A percentile compares a stretch with the other conserved stretches of the same genome.
phyloP scores from a whole-genome alignment of 1,284 basidiomycete species.

The Bjerkandera adusta region DNA sequence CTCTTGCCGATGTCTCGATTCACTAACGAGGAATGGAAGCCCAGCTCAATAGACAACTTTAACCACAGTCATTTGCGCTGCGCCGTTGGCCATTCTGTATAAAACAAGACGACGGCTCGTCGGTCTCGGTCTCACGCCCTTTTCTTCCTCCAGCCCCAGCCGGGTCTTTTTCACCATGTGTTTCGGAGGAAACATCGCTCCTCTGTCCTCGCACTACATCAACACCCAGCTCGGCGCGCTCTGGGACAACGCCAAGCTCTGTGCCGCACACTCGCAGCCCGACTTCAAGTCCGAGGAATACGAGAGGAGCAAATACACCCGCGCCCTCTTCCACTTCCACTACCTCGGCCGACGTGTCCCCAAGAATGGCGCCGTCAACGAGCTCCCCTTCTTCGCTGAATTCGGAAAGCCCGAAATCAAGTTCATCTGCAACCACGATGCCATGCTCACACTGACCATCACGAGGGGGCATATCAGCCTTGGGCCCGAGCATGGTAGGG shows the following conservation, averaged over 20 bases:
- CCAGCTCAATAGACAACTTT: too few relatives aligned
- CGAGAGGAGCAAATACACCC: conserved; percentile 14
- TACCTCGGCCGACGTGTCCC: conserved; percentile 12
- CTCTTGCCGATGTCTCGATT: too few relatives aligned
- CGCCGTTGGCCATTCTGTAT: too few relatives aligned
- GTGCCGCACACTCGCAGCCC: conserved; percentile 7
- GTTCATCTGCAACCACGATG: conserved; percentile 32
- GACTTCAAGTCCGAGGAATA: neutral
- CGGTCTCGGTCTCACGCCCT: too few relatives aligned
- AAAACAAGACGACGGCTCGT: too few relatives aligned
- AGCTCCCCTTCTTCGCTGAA: conserved; percentile 22
- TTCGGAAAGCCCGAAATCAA: conserved; percentile 25
- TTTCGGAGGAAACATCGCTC: conserved; percentile 29
- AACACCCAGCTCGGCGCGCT: conserved; percentile 30
- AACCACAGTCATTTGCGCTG: too few relatives aligned
- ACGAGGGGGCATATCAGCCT: conserved; percentile 24
- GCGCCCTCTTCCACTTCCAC: conserved; percentile 22
- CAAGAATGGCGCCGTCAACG: conserved; percentile 13
- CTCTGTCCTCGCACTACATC: conserved; percentile 28
- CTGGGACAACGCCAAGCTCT: conserved; percentile 24
- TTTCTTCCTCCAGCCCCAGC: too few relatives aligned
- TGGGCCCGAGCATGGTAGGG: conserved; percentile 21
- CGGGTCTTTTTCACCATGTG: too few relatives aligned
- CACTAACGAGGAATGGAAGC: too few relatives aligned
- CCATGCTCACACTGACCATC: conserved; percentile 23